Evolutionary conservation across 805 yeast genomes (phyloP).

Genomic region (Metschnikowia picachoensis): DNA sequence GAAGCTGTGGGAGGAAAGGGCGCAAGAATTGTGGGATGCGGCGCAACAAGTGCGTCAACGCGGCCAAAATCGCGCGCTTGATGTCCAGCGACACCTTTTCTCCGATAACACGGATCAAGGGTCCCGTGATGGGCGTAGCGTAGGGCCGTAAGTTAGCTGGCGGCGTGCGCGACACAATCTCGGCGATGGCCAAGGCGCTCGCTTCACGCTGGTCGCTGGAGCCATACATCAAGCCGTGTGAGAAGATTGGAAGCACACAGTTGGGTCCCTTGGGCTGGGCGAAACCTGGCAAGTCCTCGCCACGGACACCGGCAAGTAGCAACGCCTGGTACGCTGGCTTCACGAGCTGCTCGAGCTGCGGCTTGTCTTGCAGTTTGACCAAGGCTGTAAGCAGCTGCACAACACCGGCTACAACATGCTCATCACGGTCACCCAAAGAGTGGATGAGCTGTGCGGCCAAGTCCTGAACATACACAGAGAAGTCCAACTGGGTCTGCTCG

Average conservation of each 20-base stretch:
- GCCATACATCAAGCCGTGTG: conserved; percentile 96
- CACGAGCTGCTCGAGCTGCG: conserved; percentile 70
- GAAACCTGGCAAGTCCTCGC: conserved; percentile 71
- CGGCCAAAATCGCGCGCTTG: conserved; percentile 87
- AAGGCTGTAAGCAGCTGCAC: conserved; percentile 62
- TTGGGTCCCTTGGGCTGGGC: conserved; percentile 77
- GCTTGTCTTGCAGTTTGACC: conserved; percentile 70
- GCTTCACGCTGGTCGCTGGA: conserved; percentile 74
- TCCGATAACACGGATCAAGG: conserved; percentile 95
- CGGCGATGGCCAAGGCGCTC: conserved; percentile 87
- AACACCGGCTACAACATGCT: conserved; percentile 58
- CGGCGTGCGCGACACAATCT: conserved; percentile 79
- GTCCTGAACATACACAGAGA: conserved; percentile 69
- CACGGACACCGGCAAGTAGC: conserved; percentile 55
- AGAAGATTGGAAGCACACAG: conserved; percentile 83
- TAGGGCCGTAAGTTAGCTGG: conserved; percentile 78
- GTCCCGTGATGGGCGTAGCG: conserved; percentile 94
- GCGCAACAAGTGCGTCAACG: conserved; percentile 70
- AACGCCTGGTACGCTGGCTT: conserved; percentile 78
- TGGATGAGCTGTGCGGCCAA: conserved; percentile 66
- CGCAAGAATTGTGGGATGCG: conserved; percentile 88
- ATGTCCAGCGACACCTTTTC: conserved; percentile 89
- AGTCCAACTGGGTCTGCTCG: conserved; percentile 59
- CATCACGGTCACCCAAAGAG: conserved; percentile 67
- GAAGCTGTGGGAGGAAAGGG: conserved; percentile 96